These are phyloP conservation scores for Pythium pyrilobum DNA, from an alignment of 352 stramenopile genomes.

Conservation along the genomic window DNA sequence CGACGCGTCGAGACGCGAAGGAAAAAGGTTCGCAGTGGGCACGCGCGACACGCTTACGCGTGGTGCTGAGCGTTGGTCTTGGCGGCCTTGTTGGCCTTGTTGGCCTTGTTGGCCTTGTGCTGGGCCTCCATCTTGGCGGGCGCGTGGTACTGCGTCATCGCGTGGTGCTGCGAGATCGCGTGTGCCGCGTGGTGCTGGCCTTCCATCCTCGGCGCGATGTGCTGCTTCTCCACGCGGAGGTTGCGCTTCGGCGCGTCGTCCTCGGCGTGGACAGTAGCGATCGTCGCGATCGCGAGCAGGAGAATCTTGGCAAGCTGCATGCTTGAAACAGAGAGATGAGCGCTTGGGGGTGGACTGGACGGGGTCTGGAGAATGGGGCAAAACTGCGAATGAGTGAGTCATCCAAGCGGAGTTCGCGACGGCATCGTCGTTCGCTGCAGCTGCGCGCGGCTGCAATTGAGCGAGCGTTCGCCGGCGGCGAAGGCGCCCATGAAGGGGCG, in stretches of 20 bases:
- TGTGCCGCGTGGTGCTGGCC: background rate
- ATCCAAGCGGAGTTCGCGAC: too few species aligned
- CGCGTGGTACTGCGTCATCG: background rate
- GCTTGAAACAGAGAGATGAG: background rate
- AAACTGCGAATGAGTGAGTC: too few species aligned
- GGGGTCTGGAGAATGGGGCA: too few species aligned
- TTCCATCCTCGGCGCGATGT: background rate
- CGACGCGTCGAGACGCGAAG: too few species aligned
- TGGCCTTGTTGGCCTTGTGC: slow-evolving; percentile 38
- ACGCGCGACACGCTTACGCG: too few species aligned
- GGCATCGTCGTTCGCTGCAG: too few species aligned
- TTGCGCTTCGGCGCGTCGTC: background rate
- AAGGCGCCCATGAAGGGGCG: background rate
- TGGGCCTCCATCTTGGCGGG: slow-evolving; percentile 34
- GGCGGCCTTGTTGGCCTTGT: slow-evolving; percentile 38
- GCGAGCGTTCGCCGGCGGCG: too few species aligned
- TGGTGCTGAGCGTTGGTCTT: too few species aligned
- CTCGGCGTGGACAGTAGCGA: background rate
- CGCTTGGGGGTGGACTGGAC: background rate
- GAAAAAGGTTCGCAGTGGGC: too few species aligned
- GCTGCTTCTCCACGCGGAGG: background rate
- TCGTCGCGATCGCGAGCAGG: background rate
- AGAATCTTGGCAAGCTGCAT: background rate
- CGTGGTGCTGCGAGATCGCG: background rate
- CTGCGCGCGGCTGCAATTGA: too few species aligned